Evolutionary conservation across 768 basidiomycete genomes (phyloP).

Genomic region (Podaxis rugospora): DNA sequence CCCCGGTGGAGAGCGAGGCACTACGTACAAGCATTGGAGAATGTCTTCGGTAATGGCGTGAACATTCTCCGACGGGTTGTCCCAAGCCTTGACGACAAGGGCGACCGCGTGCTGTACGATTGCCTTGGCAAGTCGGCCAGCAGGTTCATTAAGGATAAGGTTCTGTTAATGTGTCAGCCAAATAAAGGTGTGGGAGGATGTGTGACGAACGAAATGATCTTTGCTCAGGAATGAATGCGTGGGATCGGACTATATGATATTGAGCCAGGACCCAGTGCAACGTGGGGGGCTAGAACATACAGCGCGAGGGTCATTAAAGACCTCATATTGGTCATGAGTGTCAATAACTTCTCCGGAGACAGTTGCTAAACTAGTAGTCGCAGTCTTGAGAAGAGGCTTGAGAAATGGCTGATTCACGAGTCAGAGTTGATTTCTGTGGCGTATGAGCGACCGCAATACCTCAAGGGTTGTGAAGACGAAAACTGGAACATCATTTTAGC

Average conservation of each 20-base stretch:
- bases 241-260: slow-evolving; percentile 60
- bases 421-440: background rate
- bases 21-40: slow-evolving; percentile 58
- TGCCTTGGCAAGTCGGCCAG: slow-evolving; percentile 67
- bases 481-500: slow-evolving; percentile 31
- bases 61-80: slow-evolving; percentile 59
- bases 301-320: slow-evolving; percentile 80
- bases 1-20: background rate
- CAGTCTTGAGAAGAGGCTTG: slow-evolving; percentile 71
- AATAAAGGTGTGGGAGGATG: background rate
- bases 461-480: slow-evolving; percentile 86
- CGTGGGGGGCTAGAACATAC: slow-evolving; percentile 37
- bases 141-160: slow-evolving; percentile 78
- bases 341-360: slow-evolving; percentile 78
- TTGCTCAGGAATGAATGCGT: slow-evolving; percentile 89
- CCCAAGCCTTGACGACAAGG: slow-evolving; percentile 78
- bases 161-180: slow-evolving; percentile 39
- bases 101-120: slow-evolving; percentile 70
- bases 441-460: slow-evolving; percentile 27
- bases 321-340: slow-evolving; percentile 78
- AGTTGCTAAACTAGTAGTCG: slow-evolving; percentile 55
- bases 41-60: slow-evolving; percentile 56
- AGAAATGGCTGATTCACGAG: slow-evolving; percentile 58
- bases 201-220: slow-evolving; percentile 71
- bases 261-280: slow-evolving; percentile 2